phyloP scores from a whole-genome alignment of 108 stramenopile species.

The Cyclotella baltica region DNA sequence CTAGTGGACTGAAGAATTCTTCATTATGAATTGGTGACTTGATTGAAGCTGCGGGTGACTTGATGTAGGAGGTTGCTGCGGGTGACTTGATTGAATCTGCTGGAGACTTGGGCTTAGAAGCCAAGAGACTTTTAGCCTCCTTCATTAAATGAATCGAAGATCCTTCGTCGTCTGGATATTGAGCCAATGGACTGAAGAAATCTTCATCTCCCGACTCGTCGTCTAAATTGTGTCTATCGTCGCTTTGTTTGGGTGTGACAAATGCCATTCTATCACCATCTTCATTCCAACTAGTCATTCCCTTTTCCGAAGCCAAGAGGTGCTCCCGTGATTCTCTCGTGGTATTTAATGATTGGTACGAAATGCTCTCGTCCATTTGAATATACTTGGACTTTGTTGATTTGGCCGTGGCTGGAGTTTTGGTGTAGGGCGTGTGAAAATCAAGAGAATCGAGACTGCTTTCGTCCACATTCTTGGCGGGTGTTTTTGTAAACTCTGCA shows the following conservation, averaged over 20 bases:
- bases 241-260: background rate
- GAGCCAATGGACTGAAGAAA: constrained; percentile 43
- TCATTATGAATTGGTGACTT: background rate
- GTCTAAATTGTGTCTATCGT: background rate
- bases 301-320: background rate
- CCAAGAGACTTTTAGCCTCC: background rate
- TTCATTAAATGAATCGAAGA: background rate
- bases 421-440: background rate
- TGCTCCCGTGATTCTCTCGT: background rate
- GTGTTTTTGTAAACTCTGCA: background rate
- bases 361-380: background rate
- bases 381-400: background rate
- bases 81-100: too few species aligned
- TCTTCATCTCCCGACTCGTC: constrained; percentile 31
- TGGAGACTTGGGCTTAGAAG: background rate
- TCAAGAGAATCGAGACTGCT: background rate
- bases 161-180: background rate
- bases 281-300: background rate
- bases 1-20: background rate
- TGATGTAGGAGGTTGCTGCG: too few species aligned
- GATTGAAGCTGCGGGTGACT: too few species aligned
- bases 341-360: background rate
- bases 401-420: background rate
- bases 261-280: background rate
- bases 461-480: background rate